Percentiles rank a stretch among this genome's conserved stretches.
These are phyloP conservation scores for Alisma plantagoaquatica DNA, from an alignment of 106 monocot species.

Conservation along the genomic window DNA sequence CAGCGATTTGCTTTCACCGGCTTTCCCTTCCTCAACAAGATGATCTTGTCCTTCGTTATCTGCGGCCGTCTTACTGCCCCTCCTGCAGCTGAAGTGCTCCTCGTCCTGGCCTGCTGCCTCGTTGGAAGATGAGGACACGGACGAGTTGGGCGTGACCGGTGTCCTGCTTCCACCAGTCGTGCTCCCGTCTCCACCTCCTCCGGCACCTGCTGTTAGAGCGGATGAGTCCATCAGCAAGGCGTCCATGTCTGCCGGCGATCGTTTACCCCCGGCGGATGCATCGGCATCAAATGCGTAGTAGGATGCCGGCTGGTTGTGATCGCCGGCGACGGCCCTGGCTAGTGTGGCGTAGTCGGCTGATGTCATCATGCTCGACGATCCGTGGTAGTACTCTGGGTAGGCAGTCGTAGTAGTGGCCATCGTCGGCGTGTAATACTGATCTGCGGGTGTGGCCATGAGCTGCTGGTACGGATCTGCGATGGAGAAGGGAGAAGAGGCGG, in stretches of 20 bases:
- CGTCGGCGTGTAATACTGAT: too few species aligned
- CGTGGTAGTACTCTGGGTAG: slow-evolving; percentile 31
- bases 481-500: too few species aligned
- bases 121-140: slow-evolving; percentile 55
- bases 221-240: background rate
- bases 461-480: too few species aligned
- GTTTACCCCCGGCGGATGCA: background rate
- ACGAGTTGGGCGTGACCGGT: slow-evolving; percentile 59
- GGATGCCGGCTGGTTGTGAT: background rate
- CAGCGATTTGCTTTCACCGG: slow-evolving; percentile 19
- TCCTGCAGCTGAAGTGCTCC: slow-evolving; percentile 25
- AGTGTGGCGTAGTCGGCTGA: slow-evolving; percentile 23
- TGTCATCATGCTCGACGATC: too few species aligned
- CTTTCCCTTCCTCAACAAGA: slow-evolving; percentile 4
- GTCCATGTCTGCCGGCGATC: background rate
- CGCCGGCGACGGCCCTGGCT: slow-evolving; percentile 16
- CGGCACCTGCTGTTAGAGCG: background rate
- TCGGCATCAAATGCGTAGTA: background rate
- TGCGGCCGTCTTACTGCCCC: too few species aligned
- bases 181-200: slow-evolving; percentile 1
- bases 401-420: background rate
- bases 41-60: slow-evolving; percentile 20
- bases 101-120: slow-evolving; percentile 37
- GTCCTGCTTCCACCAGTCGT: slow-evolving; percentile 11
- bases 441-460: too few species aligned